A percentile compares a stretch with the other conserved stretches of the same genome.
phyloP scores from a whole-genome alignment of 805 yeast genomes.

The Teunomyces tritomae region DNA sequence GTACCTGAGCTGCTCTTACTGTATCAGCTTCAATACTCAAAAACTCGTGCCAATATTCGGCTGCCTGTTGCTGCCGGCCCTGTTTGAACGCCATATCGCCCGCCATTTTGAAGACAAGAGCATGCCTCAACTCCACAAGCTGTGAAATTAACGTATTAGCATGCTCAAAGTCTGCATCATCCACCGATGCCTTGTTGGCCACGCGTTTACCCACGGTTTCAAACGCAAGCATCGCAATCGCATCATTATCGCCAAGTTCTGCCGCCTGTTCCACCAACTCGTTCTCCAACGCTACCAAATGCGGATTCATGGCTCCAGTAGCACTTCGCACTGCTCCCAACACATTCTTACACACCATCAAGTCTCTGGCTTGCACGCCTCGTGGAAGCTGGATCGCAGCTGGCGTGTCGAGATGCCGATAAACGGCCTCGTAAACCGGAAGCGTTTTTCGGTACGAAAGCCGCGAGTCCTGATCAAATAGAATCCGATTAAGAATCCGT shows the following conservation, averaged over 20 bases:
- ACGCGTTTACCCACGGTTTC: constrained; percentile 46
- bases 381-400: constrained; percentile 39
- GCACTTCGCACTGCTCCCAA: constrained; percentile 58
- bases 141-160: constrained; percentile 62
- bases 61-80: constrained; percentile 52
- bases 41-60: constrained; percentile 56
- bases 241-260: constrained; percentile 77
- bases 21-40: constrained; percentile 56
- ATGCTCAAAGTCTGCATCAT: constrained; percentile 54
- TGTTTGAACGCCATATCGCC: constrained; percentile 69
- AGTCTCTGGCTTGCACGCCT: constrained; percentile 52
- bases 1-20: constrained; percentile 68
- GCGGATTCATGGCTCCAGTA: constrained; percentile 57
- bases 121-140: constrained; percentile 60
- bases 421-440: constrained; percentile 52
- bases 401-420: constrained; percentile 45
- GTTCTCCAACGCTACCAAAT: constrained; percentile 62
- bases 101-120: constrained; percentile 70
- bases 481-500: constrained; percentile 52
- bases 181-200: constrained; percentile 21
- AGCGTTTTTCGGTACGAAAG: constrained; percentile 52
- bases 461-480: constrained; percentile 66
- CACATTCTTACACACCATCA: constrained; percentile 67
- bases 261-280: constrained; percentile 81
- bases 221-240: constrained; percentile 70